These are phyloP conservation scores for Picea glauca DNA, from an alignment of 75 land plant species.

Conservation along the genomic window DNA sequence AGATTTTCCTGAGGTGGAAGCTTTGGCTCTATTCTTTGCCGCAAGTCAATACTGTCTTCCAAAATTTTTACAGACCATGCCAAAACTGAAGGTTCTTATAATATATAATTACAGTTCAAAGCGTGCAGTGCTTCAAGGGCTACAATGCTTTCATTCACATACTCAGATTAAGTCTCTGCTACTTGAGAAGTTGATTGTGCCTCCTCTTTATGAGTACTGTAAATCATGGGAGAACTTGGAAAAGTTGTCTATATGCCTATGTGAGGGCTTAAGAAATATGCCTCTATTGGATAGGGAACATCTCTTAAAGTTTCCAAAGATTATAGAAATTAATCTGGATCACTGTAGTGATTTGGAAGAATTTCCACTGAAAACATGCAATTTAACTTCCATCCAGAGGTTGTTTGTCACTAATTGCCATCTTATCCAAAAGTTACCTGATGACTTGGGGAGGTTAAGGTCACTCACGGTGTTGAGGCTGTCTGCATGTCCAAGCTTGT, in stretches of 20 bases:
- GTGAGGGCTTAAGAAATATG: conserved; percentile 25
- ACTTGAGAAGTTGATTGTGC: conserved; percentile 43
- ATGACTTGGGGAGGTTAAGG: conserved; percentile 28
- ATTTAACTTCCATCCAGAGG: conserved; percentile 21
- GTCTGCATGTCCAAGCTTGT: conserved; percentile 44
- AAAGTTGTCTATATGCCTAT: conserved; percentile 43
- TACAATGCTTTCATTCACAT: conserved; percentile 25
- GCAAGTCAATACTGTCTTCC: conserved; percentile 54
- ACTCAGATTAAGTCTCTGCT: conserved; percentile 42
- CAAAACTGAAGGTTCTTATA: conserved; percentile 42
- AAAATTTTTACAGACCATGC: conserved; percentile 45
- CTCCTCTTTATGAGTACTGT: conserved; percentile 18
- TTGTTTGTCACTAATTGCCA: conserved; percentile 52
- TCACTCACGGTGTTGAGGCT: conserved; percentile 37
- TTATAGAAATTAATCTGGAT: conserved; percentile 43
- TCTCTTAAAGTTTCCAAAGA: conserved; percentile 22
- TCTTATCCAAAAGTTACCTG: conserved; percentile 33
- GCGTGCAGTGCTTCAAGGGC: conserved; percentile 22
- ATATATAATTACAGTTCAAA: conserved; percentile 29
- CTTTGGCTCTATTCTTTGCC: conserved; percentile 41
- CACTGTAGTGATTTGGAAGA: conserved; percentile 38
- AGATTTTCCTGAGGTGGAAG: conserved; percentile 57
- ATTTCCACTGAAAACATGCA: conserved; percentile 34
- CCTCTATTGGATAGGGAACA: conserved; percentile 1
- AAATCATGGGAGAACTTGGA: conserved; percentile 20